A percentile compares a stretch with the other conserved stretches of the same genome.
Evolutionary conservation across 768 basidiomycete genomes (phyloP).

Genomic region (Xanthoconium stramineum): DNA sequence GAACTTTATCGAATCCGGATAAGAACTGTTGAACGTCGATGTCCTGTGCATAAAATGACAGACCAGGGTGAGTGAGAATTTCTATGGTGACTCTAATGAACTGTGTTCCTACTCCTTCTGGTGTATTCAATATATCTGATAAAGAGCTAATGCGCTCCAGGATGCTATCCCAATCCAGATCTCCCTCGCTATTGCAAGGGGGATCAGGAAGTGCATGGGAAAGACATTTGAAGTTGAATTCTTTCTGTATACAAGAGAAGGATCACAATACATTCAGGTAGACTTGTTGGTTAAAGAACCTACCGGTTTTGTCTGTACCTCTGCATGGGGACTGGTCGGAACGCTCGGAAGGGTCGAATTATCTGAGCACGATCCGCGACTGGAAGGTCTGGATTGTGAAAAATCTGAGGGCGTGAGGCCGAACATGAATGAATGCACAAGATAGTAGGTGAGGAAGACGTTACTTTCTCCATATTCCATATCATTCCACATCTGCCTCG

Average conservation of each 20-base stretch:
- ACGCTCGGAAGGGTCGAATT: no score
- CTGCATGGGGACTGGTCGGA: no score
- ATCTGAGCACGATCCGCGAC: no score
- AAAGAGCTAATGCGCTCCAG: neutral
- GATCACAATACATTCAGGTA: neutral
- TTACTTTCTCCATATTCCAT: neutral
- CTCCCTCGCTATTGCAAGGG: neutral
- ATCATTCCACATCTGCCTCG: neutral
- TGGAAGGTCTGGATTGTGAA: neutral
- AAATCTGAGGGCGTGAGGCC: neutral
- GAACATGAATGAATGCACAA: no score
- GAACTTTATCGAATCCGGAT: neutral
- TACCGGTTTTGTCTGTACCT: no score
- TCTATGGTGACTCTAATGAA: neutral
- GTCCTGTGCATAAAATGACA: neutral
- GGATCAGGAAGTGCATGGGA: neutral
- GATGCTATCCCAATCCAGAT: neutral
- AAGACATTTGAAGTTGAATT: neutral
- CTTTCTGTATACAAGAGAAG: neutral
- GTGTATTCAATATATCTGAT: neutral
- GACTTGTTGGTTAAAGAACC: no score
- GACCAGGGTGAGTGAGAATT: neutral
- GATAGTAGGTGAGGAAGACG: neutral
- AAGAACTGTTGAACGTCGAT: neutral
- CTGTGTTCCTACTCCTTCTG: neutral